A percentile compares a stretch with the other conserved stretches of the same genome.
These are phyloP conservation scores for Pseudopithomyces maydicus DNA, from an alignment of 2,329 filamentous ascomycete genomes.

Conservation along the genomic window DNA sequence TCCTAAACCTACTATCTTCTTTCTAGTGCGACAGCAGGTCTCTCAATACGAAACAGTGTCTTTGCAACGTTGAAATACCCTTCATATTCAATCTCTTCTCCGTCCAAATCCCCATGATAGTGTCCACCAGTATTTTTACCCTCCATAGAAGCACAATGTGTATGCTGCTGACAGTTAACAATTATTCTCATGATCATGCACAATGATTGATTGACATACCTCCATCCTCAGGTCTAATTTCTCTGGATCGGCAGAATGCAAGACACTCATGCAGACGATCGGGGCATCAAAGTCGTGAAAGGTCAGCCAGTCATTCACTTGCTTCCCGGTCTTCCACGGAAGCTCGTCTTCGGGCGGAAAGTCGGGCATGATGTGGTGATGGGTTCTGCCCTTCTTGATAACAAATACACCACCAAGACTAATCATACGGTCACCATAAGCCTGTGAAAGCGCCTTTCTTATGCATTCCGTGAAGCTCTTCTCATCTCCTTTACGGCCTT, in stretches of 20 bases:
- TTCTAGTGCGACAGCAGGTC: constrained; percentile 4
- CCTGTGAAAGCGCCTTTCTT: constrained; percentile 11
- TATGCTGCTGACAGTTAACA: constrained; percentile 36
- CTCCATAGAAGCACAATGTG: constrained; percentile 50
- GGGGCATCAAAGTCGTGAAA: constrained; percentile 21
- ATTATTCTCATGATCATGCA: not conserved
- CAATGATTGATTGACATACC: not conserved
- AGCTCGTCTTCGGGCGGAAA: constrained; percentile 17
- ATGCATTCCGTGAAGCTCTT: constrained; percentile 22
- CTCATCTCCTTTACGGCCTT: constrained; percentile 8
- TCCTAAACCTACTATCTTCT: not conserved
- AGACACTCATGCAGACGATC: constrained; percentile 18
- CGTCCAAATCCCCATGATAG: constrained; percentile 46
- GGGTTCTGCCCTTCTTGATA: constrained; percentile 15
- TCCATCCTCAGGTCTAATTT: constrained; percentile 51
- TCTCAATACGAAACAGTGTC: constrained; percentile 48
- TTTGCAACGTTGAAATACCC: constrained; percentile 54
- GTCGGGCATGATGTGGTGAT: constrained; percentile 22
- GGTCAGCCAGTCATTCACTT: constrained; percentile 15
- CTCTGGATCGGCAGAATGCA: constrained; percentile 44
- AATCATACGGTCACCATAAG: constrained; percentile 14
- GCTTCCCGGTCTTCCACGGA: constrained; percentile 4
- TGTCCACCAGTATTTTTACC: constrained; percentile 48
- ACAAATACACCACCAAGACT: constrained; percentile 20
- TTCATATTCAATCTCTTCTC: constrained; percentile 54